Conservation (phyloP, 805 yeast species). For the Yarrowia sp. region DNA sequence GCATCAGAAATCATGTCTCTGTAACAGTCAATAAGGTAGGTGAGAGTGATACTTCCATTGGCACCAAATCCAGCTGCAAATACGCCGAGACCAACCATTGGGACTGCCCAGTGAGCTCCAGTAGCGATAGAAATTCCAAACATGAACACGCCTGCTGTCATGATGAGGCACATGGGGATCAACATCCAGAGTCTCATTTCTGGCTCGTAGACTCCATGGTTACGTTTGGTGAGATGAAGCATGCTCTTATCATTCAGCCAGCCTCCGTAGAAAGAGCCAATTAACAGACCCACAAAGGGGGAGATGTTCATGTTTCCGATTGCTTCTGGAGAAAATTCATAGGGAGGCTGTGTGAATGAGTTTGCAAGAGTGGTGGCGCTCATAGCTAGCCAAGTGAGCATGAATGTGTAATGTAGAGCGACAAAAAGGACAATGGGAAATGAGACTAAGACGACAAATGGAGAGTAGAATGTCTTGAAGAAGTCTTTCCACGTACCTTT, state of each 20-base stretch:
- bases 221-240: conserved; percentile 5
- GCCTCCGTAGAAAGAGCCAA: conserved; percentile 20
- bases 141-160: conserved; percentile 26
- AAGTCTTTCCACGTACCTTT: neutral
- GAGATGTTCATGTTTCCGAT: conserved; percentile 14
- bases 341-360: conserved; percentile 21
- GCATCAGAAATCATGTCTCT: conserved; percentile 14
- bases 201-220: conserved; percentile 11
- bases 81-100: conserved; percentile 10
- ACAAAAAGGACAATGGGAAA: conserved; percentile 13
- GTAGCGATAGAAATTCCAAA: neutral
- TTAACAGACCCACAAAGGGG: conserved; percentile 2
- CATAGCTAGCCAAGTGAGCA: conserved; percentile 24
- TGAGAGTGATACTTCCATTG: conserved; percentile 7
- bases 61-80: conserved; percentile 16
- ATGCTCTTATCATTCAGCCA: conserved; percentile 21
- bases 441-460: conserved; percentile 1
- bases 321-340: conserved; percentile 6
- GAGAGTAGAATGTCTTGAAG: conserved; percentile 4
- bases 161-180: neutral
- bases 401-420: conserved; percentile 1
- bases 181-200: conserved; percentile 26
- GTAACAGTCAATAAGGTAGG: conserved; percentile 16
- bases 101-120: conserved; percentile 19
- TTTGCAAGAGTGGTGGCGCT: conserved; percentile 8